phyloP scores from a whole-genome alignment of 2,329 filamentous ascomycete species.

The Xylariaceae sp. region DNA sequence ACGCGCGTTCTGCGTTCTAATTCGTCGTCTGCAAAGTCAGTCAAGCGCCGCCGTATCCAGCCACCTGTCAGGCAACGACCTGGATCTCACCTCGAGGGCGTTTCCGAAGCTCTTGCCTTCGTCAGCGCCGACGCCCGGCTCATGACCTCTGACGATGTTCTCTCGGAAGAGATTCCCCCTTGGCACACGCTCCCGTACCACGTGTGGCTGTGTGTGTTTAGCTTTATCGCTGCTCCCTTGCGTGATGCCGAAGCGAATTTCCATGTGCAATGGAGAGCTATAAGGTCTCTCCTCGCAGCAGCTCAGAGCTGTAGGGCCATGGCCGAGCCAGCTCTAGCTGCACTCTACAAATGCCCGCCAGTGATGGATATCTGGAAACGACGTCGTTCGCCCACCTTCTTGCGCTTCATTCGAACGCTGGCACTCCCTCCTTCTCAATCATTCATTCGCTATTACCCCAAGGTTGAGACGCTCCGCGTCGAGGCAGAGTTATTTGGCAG shows the following conservation, averaged over 20 bases:
- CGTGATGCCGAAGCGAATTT: conserved; percentile 39
- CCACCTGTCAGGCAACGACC: not conserved
- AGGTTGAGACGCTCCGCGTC: conserved; percentile 64
- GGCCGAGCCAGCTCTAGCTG: conserved; percentile 65
- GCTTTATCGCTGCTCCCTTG: conserved; percentile 58
- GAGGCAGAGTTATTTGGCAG: conserved; percentile 48
- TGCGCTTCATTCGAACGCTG: conserved; percentile 47
- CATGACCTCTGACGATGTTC: conserved; percentile 1
- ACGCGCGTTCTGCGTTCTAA: conserved; percentile 4
- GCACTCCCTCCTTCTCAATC: conserved; percentile 40
- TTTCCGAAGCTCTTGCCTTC: not conserved
- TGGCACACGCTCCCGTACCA: conserved; percentile 54
- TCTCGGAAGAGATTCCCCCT: conserved; percentile 43
- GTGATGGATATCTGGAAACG: conserved; percentile 41
- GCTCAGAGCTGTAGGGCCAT: conserved; percentile 61
- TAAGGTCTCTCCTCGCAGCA: conserved; percentile 49
- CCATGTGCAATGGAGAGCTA: conserved; percentile 39
- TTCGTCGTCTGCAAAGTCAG: not conserved
- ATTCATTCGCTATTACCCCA: conserved; percentile 60
- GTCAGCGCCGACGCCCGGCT: not conserved
- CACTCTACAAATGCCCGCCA: conserved; percentile 65
- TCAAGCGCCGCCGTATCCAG: conserved; percentile 14
- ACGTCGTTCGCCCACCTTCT: conserved; percentile 42
- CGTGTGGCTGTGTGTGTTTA: conserved; percentile 64
- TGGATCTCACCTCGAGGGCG: not conserved